Percentiles rank a stretch among this genome's conserved stretches.
Conservation (phyloP, 306 rosid genomes). For the Fragaria nilgerrensis region DNA sequence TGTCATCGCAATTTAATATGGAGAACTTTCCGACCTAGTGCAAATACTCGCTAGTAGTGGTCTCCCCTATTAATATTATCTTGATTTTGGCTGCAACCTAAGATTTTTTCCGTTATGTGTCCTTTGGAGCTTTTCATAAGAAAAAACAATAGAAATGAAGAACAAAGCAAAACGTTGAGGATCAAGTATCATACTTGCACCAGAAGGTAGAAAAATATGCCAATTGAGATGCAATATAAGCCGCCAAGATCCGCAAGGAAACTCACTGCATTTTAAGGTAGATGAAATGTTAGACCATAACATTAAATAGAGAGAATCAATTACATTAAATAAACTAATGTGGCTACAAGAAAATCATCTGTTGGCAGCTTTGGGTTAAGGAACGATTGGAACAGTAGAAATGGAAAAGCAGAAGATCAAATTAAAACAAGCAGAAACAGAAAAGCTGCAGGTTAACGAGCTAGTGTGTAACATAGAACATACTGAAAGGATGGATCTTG, state of each 20-base stretch:
- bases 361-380: background rate
- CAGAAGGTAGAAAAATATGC: constrained; percentile 79
- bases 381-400: background rate
- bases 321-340: background rate
- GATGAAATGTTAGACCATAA: constrained; percentile 25
- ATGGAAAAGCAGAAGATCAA: background rate
- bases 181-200: constrained; percentile 56
- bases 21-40: background rate
- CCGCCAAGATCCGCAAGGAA: constrained; percentile 99
- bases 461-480: background rate
- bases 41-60: background rate
- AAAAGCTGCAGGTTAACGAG: background rate
- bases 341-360: background rate
- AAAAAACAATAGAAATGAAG: constrained; percentile 2
- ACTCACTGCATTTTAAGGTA: constrained; percentile 57
- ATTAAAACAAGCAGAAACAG: background rate
- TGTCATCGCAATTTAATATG: background rate
- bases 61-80: background rate
- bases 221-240: constrained; percentile 85
- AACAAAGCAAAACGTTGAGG: constrained; percentile 12
- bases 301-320: background rate
- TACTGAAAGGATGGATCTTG: background rate
- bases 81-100: background rate
- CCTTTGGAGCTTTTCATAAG: background rate
- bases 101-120: background rate